Evolutionary conservation across 2,329 filamentous ascomycete species (phyloP).

Genomic region (Diaporthe sp.): DNA sequence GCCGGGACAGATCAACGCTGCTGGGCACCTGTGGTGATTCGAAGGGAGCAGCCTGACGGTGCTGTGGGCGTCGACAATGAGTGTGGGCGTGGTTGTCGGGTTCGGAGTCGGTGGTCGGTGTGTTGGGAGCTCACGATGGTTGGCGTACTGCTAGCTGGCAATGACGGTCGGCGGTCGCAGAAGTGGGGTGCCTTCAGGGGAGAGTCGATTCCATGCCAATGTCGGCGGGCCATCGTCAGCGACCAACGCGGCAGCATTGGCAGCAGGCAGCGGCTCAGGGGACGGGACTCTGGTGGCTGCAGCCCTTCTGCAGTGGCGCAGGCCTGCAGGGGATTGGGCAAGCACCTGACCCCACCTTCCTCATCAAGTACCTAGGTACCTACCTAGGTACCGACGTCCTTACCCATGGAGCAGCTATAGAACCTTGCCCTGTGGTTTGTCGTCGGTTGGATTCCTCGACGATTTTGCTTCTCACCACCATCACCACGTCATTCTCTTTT

Average conservation of each 20-base stretch:
- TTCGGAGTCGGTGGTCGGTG: neutral
- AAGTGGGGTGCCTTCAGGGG: constrained; percentile 37
- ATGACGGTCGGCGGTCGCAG: constrained; percentile 34
- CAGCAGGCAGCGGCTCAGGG: neutral
- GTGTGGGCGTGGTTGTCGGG: constrained; percentile 1
- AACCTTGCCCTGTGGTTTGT: neutral
- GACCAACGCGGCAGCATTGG: neutral
- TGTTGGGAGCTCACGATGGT: constrained; percentile 29
- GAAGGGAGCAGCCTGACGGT: neutral
- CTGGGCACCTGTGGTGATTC: neutral
- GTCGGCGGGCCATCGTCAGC: constrained; percentile 1
- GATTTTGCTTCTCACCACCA: neutral
- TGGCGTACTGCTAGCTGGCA: constrained; percentile 20
- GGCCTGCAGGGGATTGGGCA: neutral
- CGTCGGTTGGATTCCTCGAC: neutral
- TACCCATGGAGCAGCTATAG: neutral
- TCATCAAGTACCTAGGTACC: neutral
- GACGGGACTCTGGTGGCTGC: constrained; percentile 1
- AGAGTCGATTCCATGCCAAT: constrained; percentile 5
- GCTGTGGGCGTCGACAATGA: neutral
- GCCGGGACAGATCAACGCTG: constrained; percentile 33
- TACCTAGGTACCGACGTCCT: too few relatives aligned
- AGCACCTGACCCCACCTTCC: constrained; percentile 15
- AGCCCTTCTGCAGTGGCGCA: constrained; percentile 10
- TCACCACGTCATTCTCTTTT: neutral